Percentiles rank a stretch among this genome's conserved stretches.
These are phyloP conservation scores for Fusarium temperatum DNA, from an alignment of 2,329 filamentous ascomycete genomes.

Conservation along the genomic window DNA sequence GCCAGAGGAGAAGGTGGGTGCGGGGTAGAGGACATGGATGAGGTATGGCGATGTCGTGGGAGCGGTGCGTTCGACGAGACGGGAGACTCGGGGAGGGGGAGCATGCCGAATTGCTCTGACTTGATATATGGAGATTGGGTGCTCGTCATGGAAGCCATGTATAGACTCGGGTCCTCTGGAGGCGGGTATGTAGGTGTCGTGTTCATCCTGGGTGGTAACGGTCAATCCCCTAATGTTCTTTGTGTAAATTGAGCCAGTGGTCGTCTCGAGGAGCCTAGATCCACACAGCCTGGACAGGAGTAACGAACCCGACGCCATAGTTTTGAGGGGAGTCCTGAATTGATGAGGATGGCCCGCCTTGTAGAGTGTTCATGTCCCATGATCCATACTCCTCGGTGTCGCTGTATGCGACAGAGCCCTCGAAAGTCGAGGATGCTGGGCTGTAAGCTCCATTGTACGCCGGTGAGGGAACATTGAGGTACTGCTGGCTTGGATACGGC, in stretches of 20 bases:
- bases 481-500: conserved; percentile 63
- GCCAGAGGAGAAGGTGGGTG: conserved; percentile 49
- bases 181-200: conserved; percentile 57
- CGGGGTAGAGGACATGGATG: conserved; percentile 48
- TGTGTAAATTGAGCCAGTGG: conserved; percentile 51
- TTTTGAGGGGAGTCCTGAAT: conserved; percentile 55
- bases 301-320: conserved; percentile 66
- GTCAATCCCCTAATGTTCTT: conserved; percentile 63
- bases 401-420: conserved; percentile 70
- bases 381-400: conserved; percentile 66
- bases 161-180: conserved; percentile 52
- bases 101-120: conserved; percentile 54
- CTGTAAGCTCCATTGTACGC: conserved; percentile 67
- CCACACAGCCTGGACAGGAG: conserved; percentile 70
- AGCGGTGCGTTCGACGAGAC: conserved; percentile 47
- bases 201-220: conserved; percentile 61
- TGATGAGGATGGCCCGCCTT: conserved; percentile 57
- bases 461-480: conserved; percentile 70
- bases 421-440: conserved; percentile 69
- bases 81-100: conserved; percentile 58
- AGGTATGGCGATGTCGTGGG: conserved; percentile 52
- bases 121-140: conserved; percentile 57
- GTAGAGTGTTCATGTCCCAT: conserved; percentile 57
- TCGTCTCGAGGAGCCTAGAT: conserved; percentile 58
- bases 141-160: conserved; percentile 49